phyloP scores from a whole-genome alignment of 2,329 filamentous ascomycete genomes.

The Dactylellina drechsleri region DNA sequence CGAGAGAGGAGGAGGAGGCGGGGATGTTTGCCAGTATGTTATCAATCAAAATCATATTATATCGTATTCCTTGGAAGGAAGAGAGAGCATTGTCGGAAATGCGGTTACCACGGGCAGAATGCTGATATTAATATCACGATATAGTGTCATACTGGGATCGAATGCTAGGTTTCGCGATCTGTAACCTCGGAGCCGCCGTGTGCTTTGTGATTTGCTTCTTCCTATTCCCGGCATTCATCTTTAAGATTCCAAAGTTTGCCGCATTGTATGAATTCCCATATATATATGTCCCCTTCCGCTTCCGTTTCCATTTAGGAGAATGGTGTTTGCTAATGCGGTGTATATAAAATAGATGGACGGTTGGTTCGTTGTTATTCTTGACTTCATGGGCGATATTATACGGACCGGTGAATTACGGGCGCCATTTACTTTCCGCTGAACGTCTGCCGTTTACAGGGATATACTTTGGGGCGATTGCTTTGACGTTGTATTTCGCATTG shows the following conservation, averaged over 20 bases:
- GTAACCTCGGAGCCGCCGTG: constrained; percentile 86
- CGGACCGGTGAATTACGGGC: constrained; percentile 83
- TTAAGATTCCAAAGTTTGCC: constrained; percentile 91
- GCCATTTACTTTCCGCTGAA: constrained; percentile 83
- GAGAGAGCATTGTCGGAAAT: neutral
- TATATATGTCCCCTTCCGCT: neutral
- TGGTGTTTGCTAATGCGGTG: constrained; percentile 3
- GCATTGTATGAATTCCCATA: constrained; percentile 79
- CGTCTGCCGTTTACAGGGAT: constrained; percentile 91
- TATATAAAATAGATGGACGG: constrained; percentile 78
- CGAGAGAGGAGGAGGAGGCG: constrained; percentile 90
- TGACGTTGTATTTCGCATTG: constrained; percentile 91
- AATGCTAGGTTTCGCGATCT: constrained; percentile 87
- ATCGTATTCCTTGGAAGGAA: constrained; percentile 8
- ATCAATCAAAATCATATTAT: no score
- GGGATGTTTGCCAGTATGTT: constrained; percentile 93
- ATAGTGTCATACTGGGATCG: constrained; percentile 98
- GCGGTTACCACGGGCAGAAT: constrained; percentile 58
- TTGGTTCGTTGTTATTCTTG: constrained; percentile 89
- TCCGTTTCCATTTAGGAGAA: constrained; percentile 4
- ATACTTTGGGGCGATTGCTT: constrained; percentile 90
- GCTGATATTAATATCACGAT: constrained; percentile 59
- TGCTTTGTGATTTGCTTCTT: constrained; percentile 95
- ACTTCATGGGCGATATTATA: constrained; percentile 93
- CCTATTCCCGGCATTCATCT: constrained; percentile 82